phyloP scores from a whole-genome alignment of 768 basidiomycete species.

The Collybia sp. region DNA sequence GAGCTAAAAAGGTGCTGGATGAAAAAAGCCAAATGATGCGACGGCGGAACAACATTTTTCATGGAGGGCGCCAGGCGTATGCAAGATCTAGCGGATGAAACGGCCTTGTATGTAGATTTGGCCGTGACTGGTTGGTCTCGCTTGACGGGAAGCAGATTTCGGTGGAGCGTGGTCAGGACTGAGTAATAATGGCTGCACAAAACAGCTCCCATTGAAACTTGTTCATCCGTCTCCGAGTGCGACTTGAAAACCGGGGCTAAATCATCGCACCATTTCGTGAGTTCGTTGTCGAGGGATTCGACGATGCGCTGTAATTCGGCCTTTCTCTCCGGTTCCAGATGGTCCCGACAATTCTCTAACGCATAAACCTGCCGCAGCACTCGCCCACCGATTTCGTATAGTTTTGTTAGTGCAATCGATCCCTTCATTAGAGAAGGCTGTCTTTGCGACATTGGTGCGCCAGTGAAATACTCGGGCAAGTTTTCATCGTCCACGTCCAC shows the following conservation, averaged over 20 bases:
- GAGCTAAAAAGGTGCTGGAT: slow-evolving; percentile 89
- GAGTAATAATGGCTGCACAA: slow-evolving; percentile 90
- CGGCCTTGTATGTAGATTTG: slow-evolving; percentile 74
- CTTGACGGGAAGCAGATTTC: slow-evolving; percentile 80
- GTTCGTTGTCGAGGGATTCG: slow-evolving; percentile 70
- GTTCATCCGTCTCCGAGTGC: slow-evolving; percentile 66
- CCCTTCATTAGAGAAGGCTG: slow-evolving; percentile 78
- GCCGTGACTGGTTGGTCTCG: slow-evolving; percentile 65
- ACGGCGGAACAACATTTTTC: slow-evolving; percentile 78
- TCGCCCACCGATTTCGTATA: slow-evolving; percentile 83
- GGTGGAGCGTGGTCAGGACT: slow-evolving; percentile 80
- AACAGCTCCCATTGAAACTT: slow-evolving; percentile 82
- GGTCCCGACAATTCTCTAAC: slow-evolving; percentile 71
- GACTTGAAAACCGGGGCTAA: slow-evolving; percentile 75
- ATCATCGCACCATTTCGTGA: slow-evolving; percentile 81
- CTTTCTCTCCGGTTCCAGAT: slow-evolving; percentile 68
- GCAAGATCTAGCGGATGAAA: slow-evolving; percentile 80
- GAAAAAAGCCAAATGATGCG: slow-evolving; percentile 85
- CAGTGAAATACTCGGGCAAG: slow-evolving; percentile 67
- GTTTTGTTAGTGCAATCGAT: slow-evolving; percentile 64
- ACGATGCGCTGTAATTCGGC: slow-evolving; percentile 74
- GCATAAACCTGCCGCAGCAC: slow-evolving; percentile 82
- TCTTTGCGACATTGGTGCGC: slow-evolving; percentile 49
- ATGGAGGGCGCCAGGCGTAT: slow-evolving; percentile 83
- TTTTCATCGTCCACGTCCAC: slow-evolving; percentile 79